Evolutionary conservation across 139 green algal species (phyloP).

Genomic region (Pleodorina starrii): DNA sequence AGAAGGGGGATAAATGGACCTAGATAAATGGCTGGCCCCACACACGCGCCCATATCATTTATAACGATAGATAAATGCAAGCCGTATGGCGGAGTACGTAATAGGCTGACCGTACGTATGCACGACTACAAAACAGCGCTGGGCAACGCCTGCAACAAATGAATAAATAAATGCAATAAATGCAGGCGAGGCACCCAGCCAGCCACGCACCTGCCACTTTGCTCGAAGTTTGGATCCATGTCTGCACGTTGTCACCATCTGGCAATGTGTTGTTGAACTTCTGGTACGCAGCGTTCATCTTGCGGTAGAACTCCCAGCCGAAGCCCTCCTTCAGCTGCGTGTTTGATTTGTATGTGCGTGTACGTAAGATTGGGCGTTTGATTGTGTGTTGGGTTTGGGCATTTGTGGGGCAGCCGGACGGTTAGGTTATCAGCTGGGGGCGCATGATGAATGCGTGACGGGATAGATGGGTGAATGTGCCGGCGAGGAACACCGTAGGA

Average conservation of each 20-base stretch:
- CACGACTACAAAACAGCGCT: not conserved
- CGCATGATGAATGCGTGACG: too few relatives aligned
- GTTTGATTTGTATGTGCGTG: not conserved
- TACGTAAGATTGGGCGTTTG: too few relatives aligned
- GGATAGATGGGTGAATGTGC: too few relatives aligned
- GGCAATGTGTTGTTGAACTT: not conserved
- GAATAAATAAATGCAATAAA: not conserved
- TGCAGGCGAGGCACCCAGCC: not conserved
- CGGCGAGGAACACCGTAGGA: too few relatives aligned
- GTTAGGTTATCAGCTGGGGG: too few relatives aligned
- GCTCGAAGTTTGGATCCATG: conserved; percentile 10
- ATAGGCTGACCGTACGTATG: not conserved
- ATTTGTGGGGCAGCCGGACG: too few relatives aligned
- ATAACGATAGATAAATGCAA: not conserved
- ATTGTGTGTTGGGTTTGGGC: too few relatives aligned
- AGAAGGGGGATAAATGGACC: too few relatives aligned
- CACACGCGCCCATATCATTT: not conserved
- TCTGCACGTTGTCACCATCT: conserved; percentile 7
- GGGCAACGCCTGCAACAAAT: not conserved
- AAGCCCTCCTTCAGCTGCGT: conserved; percentile 28
- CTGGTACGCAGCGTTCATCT: not conserved
- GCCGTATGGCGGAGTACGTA: not conserved
- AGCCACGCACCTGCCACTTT: conserved; percentile 1
- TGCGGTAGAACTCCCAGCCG: conserved; percentile 11
- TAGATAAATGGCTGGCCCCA: not conserved